Base-by-base conservation (phyloP, 768 basidiomycete species). In the Lentinula edodes region DNA sequence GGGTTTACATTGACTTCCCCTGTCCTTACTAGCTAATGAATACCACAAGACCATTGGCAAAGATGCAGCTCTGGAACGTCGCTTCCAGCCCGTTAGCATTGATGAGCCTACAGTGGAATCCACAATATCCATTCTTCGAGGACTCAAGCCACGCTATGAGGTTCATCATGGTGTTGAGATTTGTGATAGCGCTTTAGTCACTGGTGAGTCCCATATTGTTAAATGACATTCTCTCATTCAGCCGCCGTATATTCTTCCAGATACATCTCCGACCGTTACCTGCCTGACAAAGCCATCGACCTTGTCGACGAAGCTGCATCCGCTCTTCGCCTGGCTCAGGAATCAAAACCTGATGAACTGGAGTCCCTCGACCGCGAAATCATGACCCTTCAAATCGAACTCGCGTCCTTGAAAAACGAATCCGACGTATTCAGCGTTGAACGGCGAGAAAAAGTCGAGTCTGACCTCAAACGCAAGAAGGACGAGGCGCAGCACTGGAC, bases 131-230 rank as follows among this genome's bases (percentile, higher is more conserved):
- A 97, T 97, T 61, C 80, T 96, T 0, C 88, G 93, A 18, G 94
- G 93, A 7, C 77, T 95, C 38, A 93, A 94, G 69, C 71, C 89
- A 0, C 79, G 86, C 45, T 95, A 95, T 66, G 93, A 96, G 66
- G 91, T 93, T 1, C 94, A 97, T 67, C 94, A 95, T 63, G 94
- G 94, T 35, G 94, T 97, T 1, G 91, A 92, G 68, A 95, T 97
- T 60, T 86, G 91, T 1, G 94, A 97, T 68, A 81, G 83, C 13
- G 92, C 94, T 2, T 78, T 97, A 3, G 94, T 97, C 12, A 95
- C 93, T 4, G 88, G 89, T 87, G 56, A 13, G 78, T 70, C 7
- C n/a, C 13, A 28, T 5, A 2, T 15, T 35, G 15, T 58, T 48
- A 34, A 36, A 36, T 43, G 13, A 28, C 20, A 43, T 23, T n/a